A percentile compares a stretch with the other conserved stretches of the same genome.
Evolutionary conservation across 148 eudicot species (phyloP).

Genomic region (Diospyros kaki): DNA sequence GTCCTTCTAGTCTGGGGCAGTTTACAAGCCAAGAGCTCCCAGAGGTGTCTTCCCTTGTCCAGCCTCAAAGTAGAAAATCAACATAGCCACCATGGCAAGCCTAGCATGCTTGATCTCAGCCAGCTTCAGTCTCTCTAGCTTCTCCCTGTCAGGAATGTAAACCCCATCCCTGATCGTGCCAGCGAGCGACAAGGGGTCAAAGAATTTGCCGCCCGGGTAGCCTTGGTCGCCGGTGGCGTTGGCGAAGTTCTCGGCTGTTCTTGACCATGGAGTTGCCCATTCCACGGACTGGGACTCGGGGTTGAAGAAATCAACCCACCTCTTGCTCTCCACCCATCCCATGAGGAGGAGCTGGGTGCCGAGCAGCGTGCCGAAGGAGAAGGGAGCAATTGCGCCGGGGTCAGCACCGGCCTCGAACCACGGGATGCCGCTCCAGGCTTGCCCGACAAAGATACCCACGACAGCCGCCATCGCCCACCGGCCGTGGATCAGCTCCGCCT

Average conservation of each 20-base stretch:
- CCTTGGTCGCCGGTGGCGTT: constrained; percentile 90
- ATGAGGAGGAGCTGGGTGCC: constrained; percentile 94
- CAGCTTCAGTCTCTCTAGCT: constrained; percentile 83
- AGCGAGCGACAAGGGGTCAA: constrained; percentile 74
- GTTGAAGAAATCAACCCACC: constrained; percentile 97
- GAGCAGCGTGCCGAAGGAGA: constrained; percentile 74
- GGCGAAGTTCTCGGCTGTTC: constrained; percentile 75
- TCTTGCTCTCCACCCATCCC: constrained; percentile 99
- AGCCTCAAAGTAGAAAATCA: constrained; percentile 88
- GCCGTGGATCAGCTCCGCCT: constrained; percentile 97
- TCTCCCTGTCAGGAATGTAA: constrained; percentile 64
- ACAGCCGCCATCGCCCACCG: constrained; percentile 98
- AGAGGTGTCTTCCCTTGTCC: constrained; percentile 98
- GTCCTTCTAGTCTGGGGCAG: neutral
- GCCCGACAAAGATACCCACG: constrained; percentile 91
- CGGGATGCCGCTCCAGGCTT: constrained; percentile 89
- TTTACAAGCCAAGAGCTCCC: constrained; percentile 82
- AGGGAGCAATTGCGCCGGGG: constrained; percentile 88
- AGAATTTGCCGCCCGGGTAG: constrained; percentile 96
- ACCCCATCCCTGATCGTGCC: constrained; percentile 59
- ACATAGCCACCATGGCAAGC: constrained; percentile 94
- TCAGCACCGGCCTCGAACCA: constrained; percentile 98
- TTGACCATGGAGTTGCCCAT: constrained; percentile 99
- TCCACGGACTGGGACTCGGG: constrained; percentile 92
- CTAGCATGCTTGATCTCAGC: constrained; percentile 98